Base-by-base conservation (phyloP, 2,329 filamentous ascomycete genomes). In the Colletotrichum sp. region DNA sequence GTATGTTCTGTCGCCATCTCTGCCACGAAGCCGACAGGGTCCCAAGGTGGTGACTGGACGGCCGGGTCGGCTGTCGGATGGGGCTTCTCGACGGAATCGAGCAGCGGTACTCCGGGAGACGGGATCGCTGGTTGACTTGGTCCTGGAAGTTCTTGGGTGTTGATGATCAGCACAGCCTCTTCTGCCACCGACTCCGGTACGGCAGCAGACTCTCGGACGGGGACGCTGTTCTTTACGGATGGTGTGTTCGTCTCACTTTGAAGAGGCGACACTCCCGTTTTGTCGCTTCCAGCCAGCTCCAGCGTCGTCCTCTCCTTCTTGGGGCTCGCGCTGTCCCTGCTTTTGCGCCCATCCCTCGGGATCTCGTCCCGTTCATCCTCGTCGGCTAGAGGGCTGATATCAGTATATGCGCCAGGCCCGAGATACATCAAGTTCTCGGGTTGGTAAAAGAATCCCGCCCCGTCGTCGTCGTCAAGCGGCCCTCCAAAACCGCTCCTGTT, bases 361-460 rank as follows among this genome's bases (percentile, higher is more conserved):
- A 19, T 49, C 19, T 59, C 59, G 29, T 69, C 78, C 19, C 75
- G 78, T 5, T 85, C 85, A 36, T 88, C 86, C 65, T 87, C 85
- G 30, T 86, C 85, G 1, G 78, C 82, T 32, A 87, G 68, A 1
- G 88, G 86, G 61, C 86, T 89, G n/a, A 88, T 82, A 68, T 89
- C 88, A 30, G 80, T 86, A 78, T 88, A 87, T 3, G 82, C 80
- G 3, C 86, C 88, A 0, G 89, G 87, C 0, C 89, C 89, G 19
- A 90, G 85, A 77, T 87, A 90, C 86, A 90, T 89, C 77, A 90
- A 89, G 76, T 84, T 87, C 77, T 89, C 89, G 5, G 88, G 88
- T 76, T 90, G 88, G 75, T 90, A 90, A 72, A 89, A 88, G 3
- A 79, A 84, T 57, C 83, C 79, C 34, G 81, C 78, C 67, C 83